Evolutionary conservation across 116 monocot genomes (phyloP), one percentile per base, ranked within the genome.

Genomic region (Zostera marina): DNA sequence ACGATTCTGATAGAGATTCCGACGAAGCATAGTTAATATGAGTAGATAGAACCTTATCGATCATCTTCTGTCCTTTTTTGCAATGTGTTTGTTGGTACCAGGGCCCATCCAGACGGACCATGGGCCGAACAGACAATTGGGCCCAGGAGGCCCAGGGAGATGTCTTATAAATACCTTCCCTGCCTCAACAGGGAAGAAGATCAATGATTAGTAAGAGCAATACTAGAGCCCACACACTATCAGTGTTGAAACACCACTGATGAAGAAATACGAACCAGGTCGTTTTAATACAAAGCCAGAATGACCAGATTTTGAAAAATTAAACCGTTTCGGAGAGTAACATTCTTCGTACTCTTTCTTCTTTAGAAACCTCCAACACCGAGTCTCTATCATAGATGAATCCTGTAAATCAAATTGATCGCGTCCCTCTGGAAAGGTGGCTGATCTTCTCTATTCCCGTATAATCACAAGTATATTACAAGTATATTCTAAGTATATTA

Each of bases 361-460:
- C 66, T 57, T 73, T 72, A 12, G 41, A 68, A 60, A 80, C 84
- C 56, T 56, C 69, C 77, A 85, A 72, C 57, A 80, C 77, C 46
- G 84, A 80, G 15, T 85, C 84, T 61, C 74, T 85, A 43, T 69
- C 69, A 72, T 80, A 85, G 64, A 44, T 77, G 60, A 85, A 85
- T 17, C 53, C 80, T 85, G 66, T 5, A 9, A n/a, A 24, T 39
- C 54, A 51, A 9, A 16, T 16, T n/a, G n/a, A n/a, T n/a, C n/a
- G n/a, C n/a, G n/a, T n/a, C n/a, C n/a, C n/a, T n/a, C n/a, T n/a
- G n/a, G n/a, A n/a, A n/a, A n/a, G n/a, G n/a, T n/a, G n/a, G n/a
- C n/a, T n/a, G n/a, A n/a, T n/a, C n/a, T n/a, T n/a, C n/a, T n/a
- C n/a, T n/a, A n/a, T n/a, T n/a, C n/a, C n/a, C n/a, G n/a, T n/a